Percentiles rank a stretch among this genome's conserved stretches.
phyloP scores from a whole-genome alignment of 305 asterid species.

The Fraxinus albicans region DNA sequence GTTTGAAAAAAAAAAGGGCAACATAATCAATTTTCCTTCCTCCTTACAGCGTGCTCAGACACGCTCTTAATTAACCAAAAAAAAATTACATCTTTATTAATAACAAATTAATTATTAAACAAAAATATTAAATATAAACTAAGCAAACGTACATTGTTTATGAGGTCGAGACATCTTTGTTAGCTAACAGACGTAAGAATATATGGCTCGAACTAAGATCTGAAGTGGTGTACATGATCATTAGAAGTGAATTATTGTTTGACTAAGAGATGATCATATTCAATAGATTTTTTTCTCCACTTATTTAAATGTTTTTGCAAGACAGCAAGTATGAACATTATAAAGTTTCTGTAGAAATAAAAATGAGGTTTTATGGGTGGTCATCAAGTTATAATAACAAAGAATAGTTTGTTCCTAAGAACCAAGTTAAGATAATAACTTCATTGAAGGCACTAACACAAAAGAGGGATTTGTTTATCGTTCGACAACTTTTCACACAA shows the following conservation, averaged over 20 bases:
- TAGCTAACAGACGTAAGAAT: background rate
- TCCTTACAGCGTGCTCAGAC: too few relatives aligned
- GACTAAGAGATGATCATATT: background rate
- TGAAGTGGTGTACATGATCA: background rate
- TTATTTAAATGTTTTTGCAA: background rate
- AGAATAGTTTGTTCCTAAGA: background rate
- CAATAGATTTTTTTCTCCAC: background rate
- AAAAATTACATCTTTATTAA: too few relatives aligned
- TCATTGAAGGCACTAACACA: background rate
- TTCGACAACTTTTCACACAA: too few relatives aligned
- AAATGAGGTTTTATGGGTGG: too few relatives aligned
- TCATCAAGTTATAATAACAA: background rate
- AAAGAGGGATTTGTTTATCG: too few relatives aligned
- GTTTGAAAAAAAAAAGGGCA: too few relatives aligned
- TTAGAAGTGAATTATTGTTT: background rate
- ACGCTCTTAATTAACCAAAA: too few relatives aligned
- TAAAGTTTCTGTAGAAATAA: background rate
- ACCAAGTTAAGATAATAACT: background rate
- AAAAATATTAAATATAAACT: too few relatives aligned
- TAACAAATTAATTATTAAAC: too few relatives aligned
- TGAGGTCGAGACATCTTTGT: background rate
- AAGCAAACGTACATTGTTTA: too few relatives aligned
- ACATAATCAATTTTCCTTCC: too few relatives aligned
- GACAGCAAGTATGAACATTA: background rate
- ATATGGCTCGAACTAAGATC: background rate